Evolutionary conservation across 2,329 filamentous ascomycete species (phyloP), one percentile per base, ranked within the genome.

Genomic region (Aspergillus spinulosporus): DNA sequence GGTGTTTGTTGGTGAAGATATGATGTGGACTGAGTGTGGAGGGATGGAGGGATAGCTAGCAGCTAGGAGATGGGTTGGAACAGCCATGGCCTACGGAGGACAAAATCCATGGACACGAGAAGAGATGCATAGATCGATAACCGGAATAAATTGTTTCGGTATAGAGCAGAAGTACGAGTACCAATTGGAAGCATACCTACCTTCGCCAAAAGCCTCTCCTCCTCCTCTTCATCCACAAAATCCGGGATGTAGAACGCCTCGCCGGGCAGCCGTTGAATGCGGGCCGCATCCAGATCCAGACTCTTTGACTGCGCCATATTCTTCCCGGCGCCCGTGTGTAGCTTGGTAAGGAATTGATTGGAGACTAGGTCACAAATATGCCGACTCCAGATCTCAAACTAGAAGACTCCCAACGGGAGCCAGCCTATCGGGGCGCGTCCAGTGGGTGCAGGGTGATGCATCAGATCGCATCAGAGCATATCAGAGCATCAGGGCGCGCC

Each of bases 241-340:
- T 92, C 80, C 5, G 91, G 82, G 56, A 97, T 88, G 75, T 97
- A 97, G 77, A 88, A 96, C 52, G 90, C 89, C 34, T 67, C 68
- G 3, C 66, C 62, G 1, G 74, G 70, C 37, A 76, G 57, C 8
- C 62, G 62, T 4, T 49, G 61, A 51, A 76, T 72, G 47, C 68
- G 65, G 36, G 63, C 64, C n/a, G 60, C 54, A 56, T 72, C 64
- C 5, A 76, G 64, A 58, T 64, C 47, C 39, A 21, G n/a, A 21
- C 5, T 21, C 39, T 7, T 42, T 37, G 7, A 37, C 32, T 34
- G 32, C 32, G 32, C 32, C 32, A 34, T 34, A 11, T 34, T 11
- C 11, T 6, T 11, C 11, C 32, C 11, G 6, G 32, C 32, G 11
- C 6, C 32, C 11, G 6, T 34, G 11, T 8, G 9, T 37, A 37